A percentile compares a stretch with the other conserved stretches of the same genome.
Evolutionary conservation across 345 rosid genomes (phyloP).

Genomic region (Populus euphratica): DNA sequence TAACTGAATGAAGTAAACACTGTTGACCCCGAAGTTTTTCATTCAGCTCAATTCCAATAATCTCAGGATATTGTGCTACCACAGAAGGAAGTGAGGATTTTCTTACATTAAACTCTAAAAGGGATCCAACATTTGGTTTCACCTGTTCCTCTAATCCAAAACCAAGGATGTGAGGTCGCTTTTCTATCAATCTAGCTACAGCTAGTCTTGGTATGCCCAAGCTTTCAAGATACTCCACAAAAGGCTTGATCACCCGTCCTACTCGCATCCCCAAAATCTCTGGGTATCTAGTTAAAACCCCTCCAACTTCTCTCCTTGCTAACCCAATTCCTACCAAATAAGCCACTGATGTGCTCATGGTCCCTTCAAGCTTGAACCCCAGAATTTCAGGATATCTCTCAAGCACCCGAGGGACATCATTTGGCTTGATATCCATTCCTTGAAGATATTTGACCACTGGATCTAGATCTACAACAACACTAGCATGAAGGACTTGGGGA

Average conservation of each 20-base stretch:
- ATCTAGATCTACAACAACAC: constrained; percentile 88
- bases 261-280: constrained; percentile 90
- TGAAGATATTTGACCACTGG: constrained; percentile 90
- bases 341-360: constrained; percentile 94
- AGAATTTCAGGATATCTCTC: constrained; percentile 85
- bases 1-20: constrained; percentile 49
- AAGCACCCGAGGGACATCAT: constrained; percentile 73
- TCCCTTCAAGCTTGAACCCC: constrained; percentile 94
- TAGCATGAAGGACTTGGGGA: constrained; percentile 82
- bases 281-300: constrained; percentile 69
- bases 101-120: constrained; percentile 59
- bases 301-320: constrained; percentile 84
- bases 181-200: constrained; percentile 83
- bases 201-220: constrained; percentile 78
- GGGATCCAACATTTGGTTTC: constrained; percentile 57
- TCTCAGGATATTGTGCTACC: constrained; percentile 87
- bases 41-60: constrained; percentile 63
- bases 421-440: constrained; percentile 85
- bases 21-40: constrained; percentile 59
- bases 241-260: constrained; percentile 79
- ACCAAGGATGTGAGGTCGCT: constrained; percentile 73
- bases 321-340: constrained; percentile 85
- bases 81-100: constrained; percentile 57
- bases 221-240: constrained; percentile 72
- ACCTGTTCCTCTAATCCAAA: constrained; percentile 61